Evolutionary conservation across 257 asterid species (phyloP).

Genomic region (Thymus quinquecostatus): DNA sequence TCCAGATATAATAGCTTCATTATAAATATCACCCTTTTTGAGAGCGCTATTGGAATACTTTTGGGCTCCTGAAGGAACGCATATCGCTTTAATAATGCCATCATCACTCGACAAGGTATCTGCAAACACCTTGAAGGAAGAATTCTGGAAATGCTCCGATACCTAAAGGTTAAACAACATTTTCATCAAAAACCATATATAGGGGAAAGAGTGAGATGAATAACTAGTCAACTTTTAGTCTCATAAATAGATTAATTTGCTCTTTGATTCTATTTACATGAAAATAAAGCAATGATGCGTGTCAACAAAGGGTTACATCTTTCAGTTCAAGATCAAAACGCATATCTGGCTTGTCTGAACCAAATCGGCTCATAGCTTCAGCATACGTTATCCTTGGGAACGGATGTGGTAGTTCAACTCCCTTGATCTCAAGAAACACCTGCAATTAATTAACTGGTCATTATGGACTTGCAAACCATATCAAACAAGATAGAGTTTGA

Average conservation of each 20-base stretch:
- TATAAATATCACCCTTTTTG: slow-evolving; percentile 87
- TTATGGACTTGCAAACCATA: slow-evolving; percentile 16
- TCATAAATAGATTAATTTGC: background rate
- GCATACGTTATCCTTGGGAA: slow-evolving; percentile 93
- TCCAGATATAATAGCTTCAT: slow-evolving; percentile 85
- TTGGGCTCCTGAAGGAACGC: slow-evolving; percentile 82
- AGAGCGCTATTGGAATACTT: slow-evolving; percentile 84
- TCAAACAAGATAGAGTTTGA: slow-evolving; percentile 13
- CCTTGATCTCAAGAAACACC: slow-evolving; percentile 86
- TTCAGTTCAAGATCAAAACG: slow-evolving; percentile 83
- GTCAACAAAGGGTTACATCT: slow-evolving; percentile 57
- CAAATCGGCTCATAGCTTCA: slow-evolving; percentile 86
- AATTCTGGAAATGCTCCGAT: slow-evolving; percentile 63
- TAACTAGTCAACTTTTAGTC: slow-evolving; percentile 2
- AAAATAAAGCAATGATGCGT: slow-evolving; percentile 13
- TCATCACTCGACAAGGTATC: slow-evolving; percentile 69
- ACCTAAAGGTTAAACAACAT: slow-evolving; percentile 56
- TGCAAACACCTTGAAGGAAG: slow-evolving; percentile 88
- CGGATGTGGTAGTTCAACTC: slow-evolving; percentile 84
- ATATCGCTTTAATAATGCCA: slow-evolving; percentile 74
- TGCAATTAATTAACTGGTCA: slow-evolving; percentile 42
- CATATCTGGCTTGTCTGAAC: slow-evolving; percentile 92
- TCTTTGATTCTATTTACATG: slow-evolving; percentile 20
- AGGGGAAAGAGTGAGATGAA: background rate
- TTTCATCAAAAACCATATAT: slow-evolving; percentile 9